These are phyloP conservation scores for Neocucurbitaria cava DNA, from an alignment of 2,329 filamentous ascomycete species.

Conservation along the genomic window DNA sequence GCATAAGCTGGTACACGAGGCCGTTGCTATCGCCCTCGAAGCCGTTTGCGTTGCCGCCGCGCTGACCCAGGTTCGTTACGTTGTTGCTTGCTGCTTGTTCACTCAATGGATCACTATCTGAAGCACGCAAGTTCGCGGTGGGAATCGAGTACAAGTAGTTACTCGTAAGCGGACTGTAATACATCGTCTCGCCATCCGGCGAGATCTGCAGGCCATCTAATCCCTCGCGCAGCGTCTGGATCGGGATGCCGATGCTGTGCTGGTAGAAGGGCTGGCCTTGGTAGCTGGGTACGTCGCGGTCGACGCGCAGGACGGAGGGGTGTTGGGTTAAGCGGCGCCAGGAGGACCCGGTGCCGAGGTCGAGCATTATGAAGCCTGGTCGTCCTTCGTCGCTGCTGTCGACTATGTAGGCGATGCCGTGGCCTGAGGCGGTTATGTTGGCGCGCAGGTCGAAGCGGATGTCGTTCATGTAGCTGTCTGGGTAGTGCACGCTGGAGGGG, in stretches of 20 bases:
- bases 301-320: slow-evolving; percentile 44
- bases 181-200: slow-evolving; percentile 55
- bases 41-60: slow-evolving; percentile 58
- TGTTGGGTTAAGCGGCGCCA: slow-evolving; percentile 57
- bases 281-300: slow-evolving; percentile 55
- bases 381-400: slow-evolving; percentile 55
- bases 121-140: slow-evolving; percentile 51
- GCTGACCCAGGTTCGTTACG: slow-evolving; percentile 55
- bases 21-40: slow-evolving; percentile 59
- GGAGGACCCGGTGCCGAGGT: slow-evolving; percentile 56
- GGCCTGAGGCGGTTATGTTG: slow-evolving; percentile 48
- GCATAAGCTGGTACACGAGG: slow-evolving; percentile 57
- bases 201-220: slow-evolving; percentile 59
- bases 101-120: slow-evolving; percentile 49
- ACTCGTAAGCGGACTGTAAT: slow-evolving; percentile 52
- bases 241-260: slow-evolving; percentile 36
- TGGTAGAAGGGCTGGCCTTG: slow-evolving; percentile 56
- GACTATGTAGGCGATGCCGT: slow-evolving; percentile 60
- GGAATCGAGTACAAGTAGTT: slow-evolving; percentile 56
- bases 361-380: slow-evolving; percentile 59
- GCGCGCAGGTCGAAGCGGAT: slow-evolving; percentile 59
- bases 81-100: slow-evolving; percentile 55
- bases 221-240: slow-evolving; percentile 52
- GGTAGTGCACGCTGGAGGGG: slow-evolving; percentile 51
- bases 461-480: slow-evolving; percentile 60